Conservation (phyloP, 495 filamentous ascomycete genomes). For the Trypethelium eluteriae region DNA sequence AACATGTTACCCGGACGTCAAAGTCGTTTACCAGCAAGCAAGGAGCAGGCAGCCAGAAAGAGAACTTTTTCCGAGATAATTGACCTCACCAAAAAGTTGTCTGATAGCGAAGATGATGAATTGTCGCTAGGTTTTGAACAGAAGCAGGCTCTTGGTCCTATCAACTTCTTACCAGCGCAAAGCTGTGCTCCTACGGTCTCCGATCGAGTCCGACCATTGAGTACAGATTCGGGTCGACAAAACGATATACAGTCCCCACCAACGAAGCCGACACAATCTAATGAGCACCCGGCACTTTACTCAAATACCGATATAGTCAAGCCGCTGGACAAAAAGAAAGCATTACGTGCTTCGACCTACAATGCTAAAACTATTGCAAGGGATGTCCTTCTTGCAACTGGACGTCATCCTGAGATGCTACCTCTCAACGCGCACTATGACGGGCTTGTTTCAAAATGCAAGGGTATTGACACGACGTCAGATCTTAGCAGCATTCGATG, state of each 20-base stretch:
- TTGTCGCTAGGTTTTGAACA: constrained; percentile 23
- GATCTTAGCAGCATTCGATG: constrained; percentile 60
- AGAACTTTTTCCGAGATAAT: constrained; percentile 44
- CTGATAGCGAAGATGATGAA: constrained; percentile 36
- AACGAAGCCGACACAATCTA: background rate
- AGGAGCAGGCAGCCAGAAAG: constrained; percentile 41
- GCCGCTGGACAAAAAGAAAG: constrained; percentile 42
- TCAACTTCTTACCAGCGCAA: background rate
- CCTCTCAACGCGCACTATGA: constrained; percentile 55
- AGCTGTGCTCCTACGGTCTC: background rate
- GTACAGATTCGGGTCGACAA: background rate
- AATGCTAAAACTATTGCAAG: constrained; percentile 56
- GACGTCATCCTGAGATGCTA: constrained; percentile 51
- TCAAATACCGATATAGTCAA: constrained; percentile 31
- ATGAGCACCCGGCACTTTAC: constrained; percentile 17
- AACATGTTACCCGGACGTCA: background rate
- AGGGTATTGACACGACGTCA: constrained; percentile 36
- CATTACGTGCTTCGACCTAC: constrained; percentile 43
- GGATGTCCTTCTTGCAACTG: constrained; percentile 55
- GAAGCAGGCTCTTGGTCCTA: background rate
- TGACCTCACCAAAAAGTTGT: constrained; percentile 38
- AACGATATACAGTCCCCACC: background rate
- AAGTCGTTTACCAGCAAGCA: constrained; percentile 24
- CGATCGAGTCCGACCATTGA: background rate
- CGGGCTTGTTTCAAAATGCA: constrained; percentile 27